Conservation (phyloP, 2,329 filamentous ascomycete species). For the Monilinia polystroma region DNA sequence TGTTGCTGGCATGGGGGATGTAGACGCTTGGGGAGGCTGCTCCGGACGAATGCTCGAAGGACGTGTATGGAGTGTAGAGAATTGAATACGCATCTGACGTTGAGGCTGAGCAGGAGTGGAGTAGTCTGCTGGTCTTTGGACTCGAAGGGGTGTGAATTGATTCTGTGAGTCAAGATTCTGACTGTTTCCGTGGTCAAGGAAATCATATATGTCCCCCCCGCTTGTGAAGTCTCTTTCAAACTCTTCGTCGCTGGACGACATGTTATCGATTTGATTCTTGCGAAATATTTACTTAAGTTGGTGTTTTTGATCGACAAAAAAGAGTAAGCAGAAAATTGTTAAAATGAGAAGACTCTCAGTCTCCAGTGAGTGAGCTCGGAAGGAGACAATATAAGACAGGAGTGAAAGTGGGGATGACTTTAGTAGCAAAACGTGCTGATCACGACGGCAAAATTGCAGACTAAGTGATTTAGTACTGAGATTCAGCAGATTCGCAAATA, state of each 20-base stretch:
- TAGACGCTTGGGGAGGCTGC: not conserved
- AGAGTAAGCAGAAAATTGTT: not conserved
- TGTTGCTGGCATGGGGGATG: not conserved
- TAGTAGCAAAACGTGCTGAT: not conserved
- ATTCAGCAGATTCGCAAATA: not conserved
- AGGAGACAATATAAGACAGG: not conserved
- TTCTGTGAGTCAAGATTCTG: not conserved
- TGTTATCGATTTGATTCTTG: not conserved
- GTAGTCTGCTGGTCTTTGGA: slow-evolving; percentile 1
- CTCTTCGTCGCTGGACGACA: not conserved
- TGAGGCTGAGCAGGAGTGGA: not conserved
- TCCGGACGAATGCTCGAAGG: not conserved
- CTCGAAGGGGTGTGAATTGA: not conserved
- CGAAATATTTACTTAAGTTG: not conserved
- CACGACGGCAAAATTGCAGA: not conserved
- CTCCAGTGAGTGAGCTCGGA: not conserved
- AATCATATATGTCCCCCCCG: not conserved
- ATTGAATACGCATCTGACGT: not conserved
- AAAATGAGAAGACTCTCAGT: not conserved
- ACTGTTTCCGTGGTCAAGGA: not conserved
- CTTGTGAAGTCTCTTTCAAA: not conserved
- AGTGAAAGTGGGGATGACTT: not conserved
- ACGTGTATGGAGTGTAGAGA: not conserved
- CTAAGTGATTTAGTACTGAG: too few species aligned
- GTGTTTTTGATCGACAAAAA: too few species aligned